phyloP scores from a whole-genome alignment of 176 grass and related monocot species.

The Leersia perrieri region DNA sequence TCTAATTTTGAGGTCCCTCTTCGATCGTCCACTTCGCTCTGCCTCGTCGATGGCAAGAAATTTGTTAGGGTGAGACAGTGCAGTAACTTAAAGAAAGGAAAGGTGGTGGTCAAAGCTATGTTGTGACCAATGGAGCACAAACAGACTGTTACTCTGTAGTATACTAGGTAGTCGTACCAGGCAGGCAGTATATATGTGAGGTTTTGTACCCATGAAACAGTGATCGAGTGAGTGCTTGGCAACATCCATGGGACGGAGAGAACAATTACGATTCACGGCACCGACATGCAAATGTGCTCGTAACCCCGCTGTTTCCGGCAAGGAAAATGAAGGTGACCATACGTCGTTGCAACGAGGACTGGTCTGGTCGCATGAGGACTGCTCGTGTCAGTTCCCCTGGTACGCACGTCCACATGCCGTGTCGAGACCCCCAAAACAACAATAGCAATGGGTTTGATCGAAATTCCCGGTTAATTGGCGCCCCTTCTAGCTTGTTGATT shows the following conservation, averaged over 20 bases:
- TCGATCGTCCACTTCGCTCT: no score
- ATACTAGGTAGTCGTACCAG: not conserved
- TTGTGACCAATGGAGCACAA: not conserved
- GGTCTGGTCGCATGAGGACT: not conserved
- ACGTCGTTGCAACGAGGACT: not conserved
- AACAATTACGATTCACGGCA: not conserved
- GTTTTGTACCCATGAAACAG: not conserved
- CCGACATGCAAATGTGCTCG: not conserved
- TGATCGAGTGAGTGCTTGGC: not conserved
- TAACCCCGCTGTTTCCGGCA: not conserved
- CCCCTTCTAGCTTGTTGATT: no score
- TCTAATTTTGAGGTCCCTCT: no score
- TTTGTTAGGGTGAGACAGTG: no score
- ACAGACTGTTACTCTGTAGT: not conserved
- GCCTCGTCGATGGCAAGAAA: no score
- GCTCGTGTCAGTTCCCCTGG: not conserved
- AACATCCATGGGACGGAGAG: not conserved
- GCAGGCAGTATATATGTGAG: not conserved
- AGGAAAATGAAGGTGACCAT: not conserved
- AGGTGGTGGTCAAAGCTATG: not conserved
- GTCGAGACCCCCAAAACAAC: not conserved
- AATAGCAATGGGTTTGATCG: not conserved
- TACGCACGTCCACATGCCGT: not conserved
- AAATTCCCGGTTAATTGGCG: no score
- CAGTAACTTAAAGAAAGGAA: no score